phyloP scores from a whole-genome alignment of 2,329 filamentous ascomycete species.

The Botryotinia convoluta region DNA sequence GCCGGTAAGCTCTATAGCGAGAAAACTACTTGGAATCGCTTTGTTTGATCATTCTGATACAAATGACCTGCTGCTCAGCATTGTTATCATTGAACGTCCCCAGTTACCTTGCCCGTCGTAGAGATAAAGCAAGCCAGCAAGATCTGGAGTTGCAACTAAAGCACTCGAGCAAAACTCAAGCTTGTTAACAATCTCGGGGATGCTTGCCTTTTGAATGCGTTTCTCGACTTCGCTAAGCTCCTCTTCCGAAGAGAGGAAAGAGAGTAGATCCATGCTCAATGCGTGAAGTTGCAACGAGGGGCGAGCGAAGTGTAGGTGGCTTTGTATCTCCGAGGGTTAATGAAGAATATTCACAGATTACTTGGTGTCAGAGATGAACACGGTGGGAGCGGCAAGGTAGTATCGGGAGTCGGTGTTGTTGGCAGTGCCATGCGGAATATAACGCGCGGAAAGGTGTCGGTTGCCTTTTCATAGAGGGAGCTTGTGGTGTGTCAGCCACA shows the following conservation, averaged over 20 bases:
- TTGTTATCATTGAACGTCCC: slow-evolving; percentile 87
- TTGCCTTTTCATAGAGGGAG: no score
- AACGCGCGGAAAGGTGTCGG: no score
- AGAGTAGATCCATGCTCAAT: neutral
- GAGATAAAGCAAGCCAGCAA: neutral
- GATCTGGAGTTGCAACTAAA: neutral
- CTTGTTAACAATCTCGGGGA: slow-evolving; percentile 32
- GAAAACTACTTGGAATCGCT: slow-evolving; percentile 69
- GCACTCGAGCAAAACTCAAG: slow-evolving; percentile 19
- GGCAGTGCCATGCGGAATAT: no score
- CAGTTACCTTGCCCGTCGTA: neutral
- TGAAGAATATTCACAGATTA: neutral
- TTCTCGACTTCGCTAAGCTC: slow-evolving; percentile 46
- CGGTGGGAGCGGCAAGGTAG: neutral
- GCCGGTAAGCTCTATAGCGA: neutral
- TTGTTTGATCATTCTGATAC: slow-evolving; percentile 75
- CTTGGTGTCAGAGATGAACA: neutral
- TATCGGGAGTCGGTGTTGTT: neutral
- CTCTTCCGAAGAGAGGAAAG: slow-evolving; percentile 35
- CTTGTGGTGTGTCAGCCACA: no score
- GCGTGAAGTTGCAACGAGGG: neutral
- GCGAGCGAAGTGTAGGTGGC: neutral
- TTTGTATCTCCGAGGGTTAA: neutral
- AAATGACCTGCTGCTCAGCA: slow-evolving; percentile 90
- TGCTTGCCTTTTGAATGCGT: slow-evolving; percentile 44